These are phyloP conservation scores for Magnaporthiopsis rhizophila DNA, from an alignment of 2,329 filamentous ascomycete species.

Conservation along the genomic window DNA sequence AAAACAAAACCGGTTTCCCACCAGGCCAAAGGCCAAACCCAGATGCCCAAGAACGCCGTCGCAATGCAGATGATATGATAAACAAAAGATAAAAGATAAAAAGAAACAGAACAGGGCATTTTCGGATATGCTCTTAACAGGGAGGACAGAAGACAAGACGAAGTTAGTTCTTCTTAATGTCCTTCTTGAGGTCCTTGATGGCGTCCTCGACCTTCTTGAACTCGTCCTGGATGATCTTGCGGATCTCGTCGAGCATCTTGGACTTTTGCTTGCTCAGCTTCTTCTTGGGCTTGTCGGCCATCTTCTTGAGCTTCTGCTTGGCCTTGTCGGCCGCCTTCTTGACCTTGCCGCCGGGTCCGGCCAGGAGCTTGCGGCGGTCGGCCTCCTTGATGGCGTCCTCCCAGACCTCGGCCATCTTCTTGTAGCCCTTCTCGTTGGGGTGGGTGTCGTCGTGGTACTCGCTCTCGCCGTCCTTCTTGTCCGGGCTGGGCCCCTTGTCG, in stretches of 20 bases:
- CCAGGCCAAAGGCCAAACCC: neutral
- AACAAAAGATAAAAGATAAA: too few species aligned
- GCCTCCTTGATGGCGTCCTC: constrained; percentile 12
- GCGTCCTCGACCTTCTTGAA: constrained; percentile 6
- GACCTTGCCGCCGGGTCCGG: neutral
- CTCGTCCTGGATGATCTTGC: constrained; percentile 4
- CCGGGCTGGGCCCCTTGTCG: constrained; percentile 10
- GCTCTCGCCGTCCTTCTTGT: constrained; percentile 9
- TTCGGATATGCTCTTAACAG: too few species aligned
- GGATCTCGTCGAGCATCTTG: constrained; percentile 3
- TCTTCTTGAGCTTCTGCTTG: constrained; percentile 4
- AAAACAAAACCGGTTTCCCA: neutral
- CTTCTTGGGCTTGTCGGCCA: constrained; percentile 2
- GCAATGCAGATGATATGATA: constrained; percentile 1
- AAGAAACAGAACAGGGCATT: neutral
- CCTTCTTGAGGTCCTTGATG: constrained; percentile 7
- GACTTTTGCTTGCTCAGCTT: constrained; percentile 2
- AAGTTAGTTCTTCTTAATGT: constrained; percentile 7
- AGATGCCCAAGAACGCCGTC: constrained; percentile 1
- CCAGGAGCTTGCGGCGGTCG: constrained; percentile 4
- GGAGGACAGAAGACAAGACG: neutral
- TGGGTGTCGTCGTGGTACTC: constrained; percentile 10
- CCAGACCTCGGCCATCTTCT: constrained; percentile 12
- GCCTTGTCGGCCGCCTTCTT: neutral
- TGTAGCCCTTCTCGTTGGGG: constrained; percentile 11